Base-by-base conservation (phyloP, 139 green algal genomes). In the Desmodesmus armatus region DNA sequence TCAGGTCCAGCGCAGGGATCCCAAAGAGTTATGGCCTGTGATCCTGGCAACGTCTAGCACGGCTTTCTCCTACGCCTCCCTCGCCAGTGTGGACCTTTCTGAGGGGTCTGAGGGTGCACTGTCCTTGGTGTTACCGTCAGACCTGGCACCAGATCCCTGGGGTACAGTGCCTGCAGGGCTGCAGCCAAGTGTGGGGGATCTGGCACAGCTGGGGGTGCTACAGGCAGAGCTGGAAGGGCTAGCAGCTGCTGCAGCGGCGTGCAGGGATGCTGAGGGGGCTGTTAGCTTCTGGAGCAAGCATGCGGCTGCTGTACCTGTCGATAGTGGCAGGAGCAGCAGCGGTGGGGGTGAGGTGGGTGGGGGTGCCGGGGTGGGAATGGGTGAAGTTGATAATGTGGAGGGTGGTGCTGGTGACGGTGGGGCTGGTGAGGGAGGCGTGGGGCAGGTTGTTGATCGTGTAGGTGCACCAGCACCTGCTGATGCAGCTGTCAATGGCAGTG, bases 31-130 rank as follows among this genome's bases (percentile, higher is more conserved):
- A 9, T 75, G 67, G 67, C 67, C 67, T 0, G 29, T 49, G 5
- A 75, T 75, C 37, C 3, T 75, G 67, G 35, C 67, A 5, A 75
- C 67, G 7, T 75, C 67, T 33, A 75, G 35, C 27, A 75, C 40
- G 2, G 41, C 41, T 15, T 49, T 75, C 13, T 33, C 27, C 11
- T 75, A 75, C 37, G 31, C 67, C 47, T 75, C 67, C 13, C 35
- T 51, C 11, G 67, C 67, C 25, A 75, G 35, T 33, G 67, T 49
- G 33, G 67, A 75, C 31, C 31, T 49, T 31, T n/a, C n/a, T n/a
- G n/a, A n/a, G n/a, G 67, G 11, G 17, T 23, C 7, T 41, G 35
- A 31, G 29, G 31, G 1, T 51, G 29, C 19, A 21, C 33, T 75
- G 37, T 2, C 47, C 49, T 11, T 75, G 21, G 13, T 75, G 17